Evolutionary conservation across 768 basidiomycete genomes (phyloP).

Genomic region (Phaeolepiota aurea): DNA sequence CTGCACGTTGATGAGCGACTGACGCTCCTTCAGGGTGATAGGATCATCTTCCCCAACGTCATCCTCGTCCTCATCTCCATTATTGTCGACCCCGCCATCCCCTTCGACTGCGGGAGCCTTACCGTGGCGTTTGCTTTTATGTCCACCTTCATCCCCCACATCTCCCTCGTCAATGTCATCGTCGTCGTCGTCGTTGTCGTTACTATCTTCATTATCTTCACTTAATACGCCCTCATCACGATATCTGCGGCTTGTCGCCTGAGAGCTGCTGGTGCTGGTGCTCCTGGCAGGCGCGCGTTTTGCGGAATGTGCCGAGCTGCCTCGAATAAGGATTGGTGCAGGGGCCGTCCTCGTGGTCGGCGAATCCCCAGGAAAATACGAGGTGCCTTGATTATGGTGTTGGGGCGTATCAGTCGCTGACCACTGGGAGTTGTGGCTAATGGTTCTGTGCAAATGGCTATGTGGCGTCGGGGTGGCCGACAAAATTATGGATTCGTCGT

Average conservation of each 20-base stretch:
- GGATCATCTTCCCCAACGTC: constrained; percentile 60
- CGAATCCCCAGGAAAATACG: constrained; percentile 47
- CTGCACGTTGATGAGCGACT: constrained; percentile 97
- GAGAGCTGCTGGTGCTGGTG: constrained; percentile 54
- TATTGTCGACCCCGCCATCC: constrained; percentile 22
- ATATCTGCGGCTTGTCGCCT: constrained; percentile 33
- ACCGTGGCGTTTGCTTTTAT: constrained; percentile 23
- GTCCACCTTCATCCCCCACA: constrained; percentile 17
- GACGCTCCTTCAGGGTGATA: constrained; percentile 89
- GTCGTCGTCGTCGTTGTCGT: constrained; percentile 26
- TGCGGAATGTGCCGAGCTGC: constrained; percentile 43
- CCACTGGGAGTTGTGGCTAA: constrained; percentile 53
- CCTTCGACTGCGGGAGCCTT: constrained; percentile 31
- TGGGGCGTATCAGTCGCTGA: constrained; percentile 47
- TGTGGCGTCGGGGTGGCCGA: constrained; percentile 39
- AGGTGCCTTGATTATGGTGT: constrained; percentile 64
- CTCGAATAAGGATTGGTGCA: constrained; percentile 35
- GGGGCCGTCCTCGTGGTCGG: constrained; percentile 36
- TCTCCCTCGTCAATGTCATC: constrained; percentile 25
- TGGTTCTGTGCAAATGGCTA: constrained; percentile 29
- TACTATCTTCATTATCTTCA: constrained; percentile 45
- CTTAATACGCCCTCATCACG: constrained; percentile 41
- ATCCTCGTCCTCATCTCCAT: constrained; percentile 31
- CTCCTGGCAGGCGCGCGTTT: constrained; percentile 42
- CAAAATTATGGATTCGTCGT: constrained; percentile 20